Conservation (phyloP, 345 rosid genomes). For the Erysimum cheiranthoides region DNA sequence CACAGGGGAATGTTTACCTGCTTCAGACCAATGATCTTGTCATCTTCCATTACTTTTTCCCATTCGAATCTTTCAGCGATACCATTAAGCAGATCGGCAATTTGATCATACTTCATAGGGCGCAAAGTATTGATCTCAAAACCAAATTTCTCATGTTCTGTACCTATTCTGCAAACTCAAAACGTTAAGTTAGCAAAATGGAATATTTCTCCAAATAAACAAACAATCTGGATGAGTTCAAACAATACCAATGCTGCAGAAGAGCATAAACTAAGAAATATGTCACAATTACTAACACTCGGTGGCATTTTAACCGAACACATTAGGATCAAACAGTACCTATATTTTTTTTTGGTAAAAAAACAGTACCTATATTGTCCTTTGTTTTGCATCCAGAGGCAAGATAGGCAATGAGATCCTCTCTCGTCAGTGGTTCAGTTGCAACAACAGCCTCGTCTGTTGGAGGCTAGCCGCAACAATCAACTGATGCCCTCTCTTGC, state of each 20-base stretch:
- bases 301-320: background rate
- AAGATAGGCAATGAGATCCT: constrained; percentile 88
- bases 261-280: constrained; percentile 6
- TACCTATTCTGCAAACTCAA: constrained; percentile 79
- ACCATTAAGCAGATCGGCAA: constrained; percentile 85
- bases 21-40: constrained; percentile 85
- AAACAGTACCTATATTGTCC: constrained; percentile 99
- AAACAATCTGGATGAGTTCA: background rate
- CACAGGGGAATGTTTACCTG: constrained; percentile 59
- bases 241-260: background rate
- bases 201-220: background rate
- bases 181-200: constrained; percentile 34
- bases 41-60: constrained; percentile 94
- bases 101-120: constrained; percentile 96
- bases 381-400: constrained; percentile 96
- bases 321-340: constrained; percentile 10
- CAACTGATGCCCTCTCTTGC: constrained; percentile 53
- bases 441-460: constrained; percentile 78
- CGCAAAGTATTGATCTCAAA: constrained; percentile 74
- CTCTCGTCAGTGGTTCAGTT: constrained; percentile 84
- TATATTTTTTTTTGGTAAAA: too few species aligned
- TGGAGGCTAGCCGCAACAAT: constrained; percentile 91
- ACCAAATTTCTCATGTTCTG: constrained; percentile 99
- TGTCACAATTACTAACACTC: background rate
- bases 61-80: constrained; percentile 99